Evolutionary conservation across 805 yeast genomes (phyloP), one percentile per base, ranked within the genome.

Genomic region (Hanseniaspora mollemarum): DNA sequence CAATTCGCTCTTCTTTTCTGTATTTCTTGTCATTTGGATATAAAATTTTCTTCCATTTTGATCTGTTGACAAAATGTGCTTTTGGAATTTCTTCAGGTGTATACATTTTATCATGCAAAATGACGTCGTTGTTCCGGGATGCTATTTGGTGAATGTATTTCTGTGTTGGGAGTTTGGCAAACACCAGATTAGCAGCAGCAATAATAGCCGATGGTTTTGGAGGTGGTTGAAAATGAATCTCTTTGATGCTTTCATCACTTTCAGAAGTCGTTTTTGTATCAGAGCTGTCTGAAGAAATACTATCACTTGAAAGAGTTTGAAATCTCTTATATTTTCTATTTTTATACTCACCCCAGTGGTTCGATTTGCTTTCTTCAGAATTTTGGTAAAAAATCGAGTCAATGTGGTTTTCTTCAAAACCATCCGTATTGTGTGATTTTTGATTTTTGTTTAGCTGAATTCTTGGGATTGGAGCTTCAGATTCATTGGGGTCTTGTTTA

Each of bases 31-130:
- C 67, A 39, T 63, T 60, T 3, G 64, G 65, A 49, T 61, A 63
- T 15, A 64, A 52, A 1, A 64, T 43, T 41, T 61, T 63, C 43
- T 61, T 62, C 32, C 61, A 46, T 5, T 54, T 46, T 1, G 62
- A 54, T 21, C 65, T 55, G 32, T 59, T 56, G 10, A 53, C 46
- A 46, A 68, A 70, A 53, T 73, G 70, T 3, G 74, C 66, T 3
- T 73, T 73, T 1, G 95, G 95, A 4, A 83, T 66, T 56, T 83
- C 87, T 1, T 65, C 60, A 31, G 78, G 85, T 12, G 65, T 61
- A 61, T 90, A 90, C 0, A 83, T 65, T 56, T 82, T 78, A 61
- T 90, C 97, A 60, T 92, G 96, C 39, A 90, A 68, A 22, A 90
- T 82, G 1, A 80, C 76, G 51, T 76, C 72, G 9, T 77, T 77